Evolutionary conservation across 2,329 filamentous ascomycete species (phyloP), one percentile per base, ranked within the genome.

Genomic region (Arthrobotrys musiformis): DNA sequence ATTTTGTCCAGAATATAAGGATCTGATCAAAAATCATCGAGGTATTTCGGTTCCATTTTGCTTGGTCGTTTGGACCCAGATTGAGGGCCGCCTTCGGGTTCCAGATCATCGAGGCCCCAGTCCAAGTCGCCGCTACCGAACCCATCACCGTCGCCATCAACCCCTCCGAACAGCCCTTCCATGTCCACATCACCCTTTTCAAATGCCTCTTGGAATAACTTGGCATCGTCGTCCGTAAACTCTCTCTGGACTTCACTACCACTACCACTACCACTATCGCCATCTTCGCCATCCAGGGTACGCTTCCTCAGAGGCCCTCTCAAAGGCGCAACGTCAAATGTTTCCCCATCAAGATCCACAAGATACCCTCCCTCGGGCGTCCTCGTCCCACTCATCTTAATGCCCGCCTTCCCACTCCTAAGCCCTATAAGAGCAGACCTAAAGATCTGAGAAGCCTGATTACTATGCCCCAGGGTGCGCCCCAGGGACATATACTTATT

Each of bases 21-120:
- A n/a, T n/a, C 42, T 11, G 22, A 3, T 15, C 17, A 62, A 19
- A 73, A 73, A 17, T 67, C 52, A 35, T 73, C 69, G 9, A 56
- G 30, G 15, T 72, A 72, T 17, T 56, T 37, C 26, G 48, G n/a
- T 5, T 50, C 22, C 30, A 5, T 30, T 37, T 73, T 40, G 11
- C 8, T 26, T 8, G n/a, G 13, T 8, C 11, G 6, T 19, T 56
- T 54, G 15, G 61, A 19, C 24, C 35, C 24, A 35, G 19, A 24
- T n/a, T 24, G 28, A 35, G 58, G 35, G 6, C 56, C 33, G 4
- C 42, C 58, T 9, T 63, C 35, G 5, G 37, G n/a, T 28, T 58
- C 70, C 19, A 70, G 19, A 50, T 76, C 72, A 22, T 70, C 72
- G 40, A 76, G 52, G 1, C 66, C 72, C 72, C 72, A 76, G 44